A percentile compares a stretch with the other conserved stretches of the same genome.
Conservation (phyloP, 805 yeast genomes). For the Suhomyces sp. region DNA sequence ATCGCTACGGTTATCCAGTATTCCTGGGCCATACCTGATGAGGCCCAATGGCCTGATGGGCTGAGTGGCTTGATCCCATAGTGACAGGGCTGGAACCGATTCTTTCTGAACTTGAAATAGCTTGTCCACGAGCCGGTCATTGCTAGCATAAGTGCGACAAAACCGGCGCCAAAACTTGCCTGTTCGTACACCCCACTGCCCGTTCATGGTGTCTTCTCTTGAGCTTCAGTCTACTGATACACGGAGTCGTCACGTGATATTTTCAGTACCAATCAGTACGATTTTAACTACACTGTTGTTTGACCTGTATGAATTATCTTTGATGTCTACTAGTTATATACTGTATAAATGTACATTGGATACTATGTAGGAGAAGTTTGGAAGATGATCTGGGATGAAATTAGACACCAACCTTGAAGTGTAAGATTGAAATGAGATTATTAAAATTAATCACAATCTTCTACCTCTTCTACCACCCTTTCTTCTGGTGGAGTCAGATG, state of each 20-base stretch:
- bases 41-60: background rate
- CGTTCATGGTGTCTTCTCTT: background rate
- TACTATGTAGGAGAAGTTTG: constrained; percentile 1
- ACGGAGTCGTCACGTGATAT: background rate
- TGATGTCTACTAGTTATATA: background rate
- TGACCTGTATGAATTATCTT: background rate
- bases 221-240: background rate
- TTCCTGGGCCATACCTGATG: background rate
- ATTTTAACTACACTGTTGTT: background rate
- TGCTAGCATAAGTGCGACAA: background rate
- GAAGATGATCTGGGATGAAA: background rate
- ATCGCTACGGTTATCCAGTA: background rate
- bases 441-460: constrained; percentile 66
- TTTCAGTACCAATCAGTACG: background rate
- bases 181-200: background rate
- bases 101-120: background rate
- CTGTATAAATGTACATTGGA: constrained; percentile 7
- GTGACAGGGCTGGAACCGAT: background rate
- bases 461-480: constrained; percentile 99
- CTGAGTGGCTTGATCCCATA: background rate
- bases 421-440: constrained; percentile 2
- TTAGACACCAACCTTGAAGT: background rate
- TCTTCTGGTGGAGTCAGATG: constrained; percentile 99
- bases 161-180: background rate
- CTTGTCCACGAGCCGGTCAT: background rate